Base-by-base conservation (phyloP, 2,329 filamentous ascomycete species). In the Arthrobotrys pseudoclavata region DNA sequence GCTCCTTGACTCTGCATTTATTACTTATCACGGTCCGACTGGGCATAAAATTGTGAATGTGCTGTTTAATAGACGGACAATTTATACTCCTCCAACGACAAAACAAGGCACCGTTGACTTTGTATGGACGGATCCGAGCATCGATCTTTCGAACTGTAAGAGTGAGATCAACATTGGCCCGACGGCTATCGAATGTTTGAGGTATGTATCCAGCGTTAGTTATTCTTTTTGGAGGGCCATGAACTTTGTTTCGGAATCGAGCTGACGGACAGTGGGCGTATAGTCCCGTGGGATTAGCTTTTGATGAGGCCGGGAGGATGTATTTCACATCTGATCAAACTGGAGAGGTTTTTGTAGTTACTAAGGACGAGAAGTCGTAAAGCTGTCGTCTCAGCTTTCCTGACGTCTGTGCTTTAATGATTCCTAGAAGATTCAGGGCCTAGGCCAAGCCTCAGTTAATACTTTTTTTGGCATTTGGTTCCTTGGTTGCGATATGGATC, bases 311-410 rank as follows among this genome's bases (percentile, higher is more conserved):
- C n/a, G 55, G 68, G 10, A 62, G 68, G 4, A 53, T 70, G 45
- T 70, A 70, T 22, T 70, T 70, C 47, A 63, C 68, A 13, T 70
- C 57, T n/a, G 68, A 70, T 52, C 55, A 63, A 45, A 63, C 57
- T 6, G 68, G 68, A 3, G 68, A 70, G 9, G 26, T 70, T 15
- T 70, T 70, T 31, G 68, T 29, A 1, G 68, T 53, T 4, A 70
- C 68, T 0, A 70, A 63, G 26, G 40, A 18, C 4, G 18, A 18
- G 1, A 15, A 3, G 34, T 45, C 15, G 7, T 45, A 15, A 34
- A 9, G 6, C 1, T 29, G 7, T 29, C 7, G 4, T 9, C 31
- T 10, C 31, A 9, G 4, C 31, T 9, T 9, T 4, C 31, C 1
- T 5, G 31, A 10, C 7, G 7, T n/a, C n/a, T n/a, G n/a, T 10